Evolutionary conservation across 192 early-diverging fungal species (phyloP).

Genomic region (Cladochytrium replicatum): DNA sequence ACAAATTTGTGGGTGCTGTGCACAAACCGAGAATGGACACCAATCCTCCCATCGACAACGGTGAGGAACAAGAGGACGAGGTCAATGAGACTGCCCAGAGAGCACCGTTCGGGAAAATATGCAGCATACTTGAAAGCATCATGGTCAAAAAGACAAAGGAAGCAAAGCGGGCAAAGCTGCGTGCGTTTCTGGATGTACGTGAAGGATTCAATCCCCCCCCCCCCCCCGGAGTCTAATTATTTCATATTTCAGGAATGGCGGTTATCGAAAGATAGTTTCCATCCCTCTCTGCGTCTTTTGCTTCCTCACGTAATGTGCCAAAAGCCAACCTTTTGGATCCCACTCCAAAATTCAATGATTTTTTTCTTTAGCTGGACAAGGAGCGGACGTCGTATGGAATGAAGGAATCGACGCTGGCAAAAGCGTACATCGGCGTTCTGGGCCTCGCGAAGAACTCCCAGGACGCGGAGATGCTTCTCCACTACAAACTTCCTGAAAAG

Average conservation of each 20-base stretch:
- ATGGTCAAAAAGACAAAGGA: constrained; percentile 13
- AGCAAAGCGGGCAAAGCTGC: constrained; percentile 10
- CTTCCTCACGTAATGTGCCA: constrained; percentile 21
- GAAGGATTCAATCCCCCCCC: not conserved
- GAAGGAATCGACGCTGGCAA: constrained; percentile 58
- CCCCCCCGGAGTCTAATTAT: not conserved
- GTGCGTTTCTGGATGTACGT: constrained; percentile 7
- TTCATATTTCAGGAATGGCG: constrained; percentile 6
- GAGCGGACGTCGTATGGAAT: constrained; percentile 54
- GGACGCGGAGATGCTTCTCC: constrained; percentile 58
- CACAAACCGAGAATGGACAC: too few species aligned
- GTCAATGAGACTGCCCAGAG: too few species aligned
- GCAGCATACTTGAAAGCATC: constrained; percentile 18
- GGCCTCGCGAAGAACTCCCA: constrained; percentile 46
- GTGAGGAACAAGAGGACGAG: too few species aligned
- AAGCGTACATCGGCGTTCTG: constrained; percentile 49
- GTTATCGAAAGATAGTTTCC: constrained; percentile 11
- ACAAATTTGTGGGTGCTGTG: too few species aligned
- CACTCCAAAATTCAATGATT: not conserved
- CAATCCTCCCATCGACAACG: too few species aligned
- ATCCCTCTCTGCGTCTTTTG: constrained; percentile 20
- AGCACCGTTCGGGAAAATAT: constrained; percentile 19
- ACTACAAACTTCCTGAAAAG: constrained; percentile 50
- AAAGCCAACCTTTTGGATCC: constrained; percentile 2
- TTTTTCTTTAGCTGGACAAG: constrained; percentile 25